These are phyloP conservation scores for Neurospora sp. DNA, from an alignment of 495 filamentous ascomycete genomes.

Conservation along the genomic window DNA sequence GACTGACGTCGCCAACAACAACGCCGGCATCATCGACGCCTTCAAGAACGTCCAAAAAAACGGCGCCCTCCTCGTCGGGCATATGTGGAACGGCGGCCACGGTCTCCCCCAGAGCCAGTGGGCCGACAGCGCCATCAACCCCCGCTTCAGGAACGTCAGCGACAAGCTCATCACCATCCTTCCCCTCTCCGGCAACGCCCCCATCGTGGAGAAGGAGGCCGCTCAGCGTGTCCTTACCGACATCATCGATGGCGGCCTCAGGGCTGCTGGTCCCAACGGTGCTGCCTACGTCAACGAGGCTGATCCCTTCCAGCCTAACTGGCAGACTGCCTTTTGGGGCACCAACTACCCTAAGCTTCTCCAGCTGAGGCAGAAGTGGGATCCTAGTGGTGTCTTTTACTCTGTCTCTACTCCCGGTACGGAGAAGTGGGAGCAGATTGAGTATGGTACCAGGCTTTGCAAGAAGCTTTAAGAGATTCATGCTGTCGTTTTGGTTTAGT, in stretches of 20 bases:
- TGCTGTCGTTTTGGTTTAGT: not conserved
- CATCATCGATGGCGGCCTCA: slow-evolving; percentile 34
- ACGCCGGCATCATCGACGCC: slow-evolving; percentile 29
- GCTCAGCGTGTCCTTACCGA: slow-evolving; percentile 31
- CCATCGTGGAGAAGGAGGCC: slow-evolving; percentile 26
- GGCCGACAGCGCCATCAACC: slow-evolving; percentile 28
- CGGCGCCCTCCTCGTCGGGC: slow-evolving; percentile 35
- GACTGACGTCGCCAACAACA: slow-evolving; percentile 31
- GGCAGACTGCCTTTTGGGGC: slow-evolving; percentile 46
- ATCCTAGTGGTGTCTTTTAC: slow-evolving; percentile 45
- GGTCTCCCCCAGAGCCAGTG: slow-evolving; percentile 21
- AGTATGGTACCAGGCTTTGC: slow-evolving; percentile 33
- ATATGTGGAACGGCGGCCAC: slow-evolving; percentile 39
- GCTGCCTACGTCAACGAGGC: slow-evolving; percentile 39
- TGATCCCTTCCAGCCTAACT: slow-evolving; percentile 46
- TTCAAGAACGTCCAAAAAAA: slow-evolving; percentile 27
- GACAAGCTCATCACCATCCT: slow-evolving; percentile 40
- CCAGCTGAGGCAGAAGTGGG: slow-evolving; percentile 44
- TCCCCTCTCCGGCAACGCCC: slow-evolving; percentile 20
- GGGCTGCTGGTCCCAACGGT: slow-evolving; percentile 30
- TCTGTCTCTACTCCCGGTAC: slow-evolving; percentile 33
- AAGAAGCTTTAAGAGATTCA: slow-evolving; percentile 15
- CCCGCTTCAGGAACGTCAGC: slow-evolving; percentile 33
- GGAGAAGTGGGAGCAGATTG: slow-evolving; percentile 35
- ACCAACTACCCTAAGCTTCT: slow-evolving; percentile 36